Evolutionary conservation across 164 flowering plant species (phyloP).

Genomic region (Annona cherimola): DNA sequence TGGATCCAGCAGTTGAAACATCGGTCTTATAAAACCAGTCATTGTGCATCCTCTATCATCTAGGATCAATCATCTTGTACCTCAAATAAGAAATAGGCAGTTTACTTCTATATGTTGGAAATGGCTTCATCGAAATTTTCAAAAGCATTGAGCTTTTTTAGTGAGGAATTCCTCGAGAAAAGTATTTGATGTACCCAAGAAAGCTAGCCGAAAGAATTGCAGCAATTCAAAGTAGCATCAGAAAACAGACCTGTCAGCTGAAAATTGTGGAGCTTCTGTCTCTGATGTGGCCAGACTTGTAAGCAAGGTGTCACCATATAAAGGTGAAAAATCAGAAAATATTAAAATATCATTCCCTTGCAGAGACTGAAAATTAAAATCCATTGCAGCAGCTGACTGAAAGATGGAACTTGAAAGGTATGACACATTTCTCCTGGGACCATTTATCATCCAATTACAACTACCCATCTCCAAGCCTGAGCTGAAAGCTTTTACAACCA

Average conservation of each 20-base stretch:
- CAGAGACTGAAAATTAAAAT: slow-evolving; percentile 61
- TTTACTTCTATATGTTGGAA: too few relatives aligned
- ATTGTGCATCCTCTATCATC: too few relatives aligned
- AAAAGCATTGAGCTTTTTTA: too few relatives aligned
- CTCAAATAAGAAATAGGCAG: too few relatives aligned
- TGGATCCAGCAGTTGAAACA: too few relatives aligned
- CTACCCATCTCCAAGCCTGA: slow-evolving; percentile 90
- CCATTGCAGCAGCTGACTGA: slow-evolving; percentile 53
- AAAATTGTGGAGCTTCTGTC: slow-evolving; percentile 3
- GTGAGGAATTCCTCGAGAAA: too few relatives aligned
- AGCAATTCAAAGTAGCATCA: not conserved
- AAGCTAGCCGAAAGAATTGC: not conserved
- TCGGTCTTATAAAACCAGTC: too few relatives aligned
- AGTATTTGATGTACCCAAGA: too few relatives aligned
- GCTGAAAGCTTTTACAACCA: slow-evolving; percentile 66
- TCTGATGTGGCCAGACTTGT: not conserved
- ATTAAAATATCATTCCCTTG: slow-evolving; percentile 55
- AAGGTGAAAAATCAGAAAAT: slow-evolving; percentile 64
- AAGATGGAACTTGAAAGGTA: slow-evolving; percentile 60
- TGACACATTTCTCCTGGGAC: slow-evolving; percentile 46
- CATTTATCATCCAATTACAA: slow-evolving; percentile 68
- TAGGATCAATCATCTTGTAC: too few relatives aligned
- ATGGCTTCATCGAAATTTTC: too few relatives aligned
- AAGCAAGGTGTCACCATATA: slow-evolving; percentile 12
- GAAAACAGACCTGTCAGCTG: slow-evolving; percentile 16